Base-by-base conservation (phyloP, 225 moss, liverwort and hornwort species). In the Bryoerythrophyllum caledonicum region DNA sequence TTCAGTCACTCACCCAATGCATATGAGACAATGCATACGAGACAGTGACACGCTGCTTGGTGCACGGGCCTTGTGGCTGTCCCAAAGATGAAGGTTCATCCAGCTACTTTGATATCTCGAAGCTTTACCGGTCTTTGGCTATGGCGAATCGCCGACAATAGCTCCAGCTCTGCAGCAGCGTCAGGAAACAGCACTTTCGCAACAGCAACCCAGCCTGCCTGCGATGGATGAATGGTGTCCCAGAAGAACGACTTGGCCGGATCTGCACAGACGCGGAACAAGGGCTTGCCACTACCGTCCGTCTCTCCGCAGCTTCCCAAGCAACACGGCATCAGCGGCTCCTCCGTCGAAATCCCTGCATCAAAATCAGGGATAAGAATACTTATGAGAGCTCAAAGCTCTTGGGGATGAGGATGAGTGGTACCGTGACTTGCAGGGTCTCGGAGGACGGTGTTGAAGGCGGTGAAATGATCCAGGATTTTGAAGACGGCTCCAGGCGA, bases 191-290 rank as follows among this genome's bases (percentile, higher is more conserved):
- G 61, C 52, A 83, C 8, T 54, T 83, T 79, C 2, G 81, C 32
- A 15, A 86, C 81, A 34, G 81, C 83, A 26, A 70, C 74, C 88
- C 88, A 86, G 67, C 88, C 83, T 63, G 86, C 76, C 63, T 86
- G 76, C 11, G 86, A 70, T 52, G 88, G 88, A 72, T 89, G 86
- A 61, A 32, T 60, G 1, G 61, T 48, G 74, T 89, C 86, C 86
- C 86, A 89, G 46, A 89, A 86, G 62, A 86, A 86, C 30, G 83
- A 86, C 51, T 81, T 78, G 32, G 67, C 27, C 11, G 76, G 88
- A 62, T 82, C 54, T 24, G 66, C 17, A 70, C 88, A 89, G 16
- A 89, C 83, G 44, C 76, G 68, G 58, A 66, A 89, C 76, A 82
- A 67, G 17, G 81, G 66, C 41, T 49, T 74, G 32, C 83, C 83